A percentile compares a stretch with the other conserved stretches of the same genome.
Evolutionary conservation across 768 basidiomycete species (phyloP).

Genomic region (Sarcodon aspratus): DNA sequence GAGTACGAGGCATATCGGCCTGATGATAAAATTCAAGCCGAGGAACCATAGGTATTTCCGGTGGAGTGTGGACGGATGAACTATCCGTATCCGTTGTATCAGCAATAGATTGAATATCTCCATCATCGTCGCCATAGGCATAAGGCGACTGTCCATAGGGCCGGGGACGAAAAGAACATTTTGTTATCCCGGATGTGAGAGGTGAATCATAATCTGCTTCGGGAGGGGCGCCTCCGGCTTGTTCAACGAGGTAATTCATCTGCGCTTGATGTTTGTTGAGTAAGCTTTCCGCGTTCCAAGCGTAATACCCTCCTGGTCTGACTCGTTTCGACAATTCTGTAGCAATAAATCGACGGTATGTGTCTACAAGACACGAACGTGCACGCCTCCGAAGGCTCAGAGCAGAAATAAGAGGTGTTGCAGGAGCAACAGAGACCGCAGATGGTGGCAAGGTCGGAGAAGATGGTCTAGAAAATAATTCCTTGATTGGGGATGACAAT

Average conservation of each 20-base stretch:
- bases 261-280: conserved; percentile 33
- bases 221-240: conserved; percentile 4
- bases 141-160: conserved; percentile 1
- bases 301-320: conserved; percentile 29
- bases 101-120: conserved; percentile 3
- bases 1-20: conserved; percentile 6
- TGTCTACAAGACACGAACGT: conserved; percentile 56
- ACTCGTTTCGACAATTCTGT: conserved; percentile 30
- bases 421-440: conserved; percentile 17
- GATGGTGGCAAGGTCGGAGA: conserved; percentile 20
- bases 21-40: conserved; percentile 5
- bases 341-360: conserved; percentile 52
- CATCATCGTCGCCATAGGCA: conserved; percentile 25
- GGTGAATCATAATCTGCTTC: conserved; percentile 1
- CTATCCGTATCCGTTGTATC: conserved; percentile 13
- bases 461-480: conserved; percentile 10
- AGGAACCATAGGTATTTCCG: conserved; percentile 5
- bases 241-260: conserved; percentile 12
- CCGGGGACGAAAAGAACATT: conserved; percentile 1
- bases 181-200: background rate
- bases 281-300: conserved; percentile 45
- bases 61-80: conserved; percentile 16
- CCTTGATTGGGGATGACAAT: conserved; percentile 3
- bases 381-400: conserved; percentile 41
- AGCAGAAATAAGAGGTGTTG: conserved; percentile 12